Evolutionary conservation across 192 early-diverging fungal genomes (phyloP).

Genomic region (Coemansia sp.): DNA sequence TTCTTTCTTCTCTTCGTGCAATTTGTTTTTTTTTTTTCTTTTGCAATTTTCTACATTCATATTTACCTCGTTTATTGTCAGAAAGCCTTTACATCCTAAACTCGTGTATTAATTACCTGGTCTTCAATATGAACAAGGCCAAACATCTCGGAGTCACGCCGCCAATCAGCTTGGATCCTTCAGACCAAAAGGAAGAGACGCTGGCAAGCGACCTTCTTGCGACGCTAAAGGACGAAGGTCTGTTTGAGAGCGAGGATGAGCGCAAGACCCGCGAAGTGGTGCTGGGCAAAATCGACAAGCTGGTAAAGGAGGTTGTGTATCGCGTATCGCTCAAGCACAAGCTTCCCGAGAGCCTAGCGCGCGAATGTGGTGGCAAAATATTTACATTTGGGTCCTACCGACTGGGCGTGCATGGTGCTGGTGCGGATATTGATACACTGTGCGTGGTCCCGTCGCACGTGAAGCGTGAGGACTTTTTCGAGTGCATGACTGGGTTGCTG

Average conservation of each 20-base stretch:
- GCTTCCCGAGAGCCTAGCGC: constrained; percentile 79
- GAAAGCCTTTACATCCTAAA: background rate
- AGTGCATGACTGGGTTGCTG: constrained; percentile 81
- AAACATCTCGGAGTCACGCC: constrained; percentile 74
- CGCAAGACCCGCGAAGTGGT: constrained; percentile 79
- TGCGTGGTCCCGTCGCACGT: constrained; percentile 93
- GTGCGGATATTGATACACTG: constrained; percentile 98
- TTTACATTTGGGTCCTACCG: constrained; percentile 97
- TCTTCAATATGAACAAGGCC: constrained; percentile 18
- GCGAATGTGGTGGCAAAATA: constrained; percentile 90
- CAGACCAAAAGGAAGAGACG: constrained; percentile 67
- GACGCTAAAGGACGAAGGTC: constrained; percentile 68
- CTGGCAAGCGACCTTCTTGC: constrained; percentile 68
- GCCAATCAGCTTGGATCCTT: constrained; percentile 64
- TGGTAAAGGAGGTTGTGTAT: constrained; percentile 94
- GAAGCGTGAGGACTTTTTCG: constrained; percentile 89
- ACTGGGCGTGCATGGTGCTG: constrained; percentile 90
- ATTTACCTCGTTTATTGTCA: background rate
- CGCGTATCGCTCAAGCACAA: constrained; percentile 67
- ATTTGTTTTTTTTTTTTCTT: constrained; percentile 2
- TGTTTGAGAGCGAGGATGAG: constrained; percentile 88
- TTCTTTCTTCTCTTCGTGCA: background rate
- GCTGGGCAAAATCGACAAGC: constrained; percentile 78
- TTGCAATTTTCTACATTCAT: background rate
- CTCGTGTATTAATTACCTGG: background rate